phyloP scores from a whole-genome alignment of 2,329 filamentous ascomycete genomes.

The Exophiala bonariae region DNA sequence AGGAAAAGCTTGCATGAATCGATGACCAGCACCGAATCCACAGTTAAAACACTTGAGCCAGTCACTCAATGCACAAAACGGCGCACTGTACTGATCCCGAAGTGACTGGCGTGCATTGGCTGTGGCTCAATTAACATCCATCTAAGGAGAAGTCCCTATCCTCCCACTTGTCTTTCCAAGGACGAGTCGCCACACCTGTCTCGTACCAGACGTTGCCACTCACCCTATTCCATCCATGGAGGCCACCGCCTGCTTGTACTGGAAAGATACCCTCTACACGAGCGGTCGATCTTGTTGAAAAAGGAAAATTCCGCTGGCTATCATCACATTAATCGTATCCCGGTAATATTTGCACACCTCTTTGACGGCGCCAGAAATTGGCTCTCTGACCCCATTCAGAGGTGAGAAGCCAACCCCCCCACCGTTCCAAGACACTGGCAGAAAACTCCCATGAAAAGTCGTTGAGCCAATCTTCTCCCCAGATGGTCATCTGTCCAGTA shows the following conservation, averaged over 20 bases:
- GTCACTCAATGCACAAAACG: neutral
- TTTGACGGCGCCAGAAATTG: slow-evolving; percentile 44
- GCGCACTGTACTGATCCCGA: slow-evolving; percentile 1
- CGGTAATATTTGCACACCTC: slow-evolving; percentile 36
- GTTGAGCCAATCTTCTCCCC: slow-evolving; percentile 44
- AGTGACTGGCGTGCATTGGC: neutral
- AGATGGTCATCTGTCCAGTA: slow-evolving; percentile 42
- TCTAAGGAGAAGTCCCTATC: slow-evolving; percentile 6
- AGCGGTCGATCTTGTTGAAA: too few species aligned
- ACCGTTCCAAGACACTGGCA: slow-evolving; percentile 38
- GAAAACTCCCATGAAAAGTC: slow-evolving; percentile 47
- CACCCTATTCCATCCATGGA: neutral
- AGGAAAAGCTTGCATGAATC: too few species aligned
- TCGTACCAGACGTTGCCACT: slow-evolving; percentile 1
- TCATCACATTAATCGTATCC: slow-evolving; percentile 32
- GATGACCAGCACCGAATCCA: too few species aligned
- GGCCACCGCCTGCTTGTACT: neutral
- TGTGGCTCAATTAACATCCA: slow-evolving; percentile 5
- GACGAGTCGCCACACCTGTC: slow-evolving; percentile 1
- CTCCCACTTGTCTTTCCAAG: slow-evolving; percentile 3
- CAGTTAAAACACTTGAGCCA: too few species aligned
- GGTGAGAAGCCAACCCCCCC: slow-evolving; percentile 41
- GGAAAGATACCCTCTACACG: too few species aligned
- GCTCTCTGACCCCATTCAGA: slow-evolving; percentile 39
- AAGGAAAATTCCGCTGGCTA: neutral